Evolutionary conservation across 176 grass and related monocot genomes (phyloP).

Genomic region (Rhynchospora breviuscula): DNA sequence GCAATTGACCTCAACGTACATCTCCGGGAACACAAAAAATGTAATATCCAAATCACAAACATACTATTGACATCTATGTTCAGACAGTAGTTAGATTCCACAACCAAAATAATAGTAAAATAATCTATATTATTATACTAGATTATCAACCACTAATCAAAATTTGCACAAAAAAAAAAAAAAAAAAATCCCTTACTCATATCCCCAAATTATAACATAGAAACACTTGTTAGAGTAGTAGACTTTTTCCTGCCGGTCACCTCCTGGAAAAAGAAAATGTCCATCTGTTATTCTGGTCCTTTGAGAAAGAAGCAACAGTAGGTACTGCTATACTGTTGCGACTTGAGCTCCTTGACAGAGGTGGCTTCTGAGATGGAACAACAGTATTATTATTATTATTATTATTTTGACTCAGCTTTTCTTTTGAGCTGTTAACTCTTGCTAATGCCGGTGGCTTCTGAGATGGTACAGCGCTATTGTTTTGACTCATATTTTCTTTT

Average conservation of each 20-base stretch:
- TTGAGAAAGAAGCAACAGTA: conserved; percentile 1
- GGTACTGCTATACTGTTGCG: neutral
- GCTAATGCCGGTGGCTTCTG: neutral
- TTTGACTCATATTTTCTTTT: neutral
- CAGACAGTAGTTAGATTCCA: neutral
- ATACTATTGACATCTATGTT: neutral
- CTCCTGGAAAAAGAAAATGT: conserved; percentile 21
- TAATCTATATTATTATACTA: conserved; percentile 7
- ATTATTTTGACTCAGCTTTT: neutral
- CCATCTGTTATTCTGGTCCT: conserved; percentile 19
- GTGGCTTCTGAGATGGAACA: conserved; percentile 5
- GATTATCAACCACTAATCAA: neutral
- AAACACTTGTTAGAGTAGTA: neutral
- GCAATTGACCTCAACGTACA: neutral
- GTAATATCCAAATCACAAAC: neutral
- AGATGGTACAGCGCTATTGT: neutral
- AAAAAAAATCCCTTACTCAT: neutral
- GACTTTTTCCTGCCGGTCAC: neutral
- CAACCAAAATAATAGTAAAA: neutral
- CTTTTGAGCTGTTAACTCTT: conserved; percentile 8
- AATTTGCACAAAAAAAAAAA: neutral
- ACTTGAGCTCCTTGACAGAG: conserved; percentile 5
- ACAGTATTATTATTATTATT: too few species aligned
- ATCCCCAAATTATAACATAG: neutral
- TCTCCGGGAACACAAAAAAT: neutral